Evolutionary conservation across 2,329 filamentous ascomycete species (phyloP), one percentile per base, ranked within the genome.

Genomic region (Lasiodiplodia sp.): DNA sequence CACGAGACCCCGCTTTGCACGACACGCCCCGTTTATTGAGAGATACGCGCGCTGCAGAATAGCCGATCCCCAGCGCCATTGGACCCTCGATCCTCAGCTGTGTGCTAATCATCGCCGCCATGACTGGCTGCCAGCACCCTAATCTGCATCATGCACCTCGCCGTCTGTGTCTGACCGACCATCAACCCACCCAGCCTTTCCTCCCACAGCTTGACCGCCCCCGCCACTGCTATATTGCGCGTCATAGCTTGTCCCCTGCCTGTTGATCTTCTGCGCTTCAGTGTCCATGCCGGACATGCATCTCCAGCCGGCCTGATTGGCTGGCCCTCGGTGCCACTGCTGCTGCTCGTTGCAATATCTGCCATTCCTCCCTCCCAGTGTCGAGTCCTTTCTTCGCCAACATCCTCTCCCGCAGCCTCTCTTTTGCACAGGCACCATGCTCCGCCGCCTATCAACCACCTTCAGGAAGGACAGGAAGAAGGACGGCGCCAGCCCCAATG

Each of bases 391-490:
- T 8, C 18, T 40, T 23, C 47, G 23, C 38, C 47, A 10, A 18
- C 8, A 18, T 38, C 18, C 12, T 18, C 60, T 28, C 47, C 25
- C 23, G 23, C 18, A 0, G 10, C 37, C n/a, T 52, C 44, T 31
- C 18, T 14, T 28, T 10, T 4, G n/a, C 18, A 37, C 16, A 31
- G 49, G 3, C 34, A 67, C 18, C n/a, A 70, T 71, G 71, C 60
- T 72, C 53, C 47, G 69, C 21, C 68, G 70, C 18, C 57, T 72
- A 16, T 72, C 70, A 18, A 68, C 66, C n/a, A 69, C 63, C 16
- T 71, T 72, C 67, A 70, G 69, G 47, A 71, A 69, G 25, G 70
- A 71, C 60, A 71, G 65, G 52, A 71, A 70, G 52, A 72, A 72
- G 28, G 71, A 70, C 37, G 69, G 69, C 28, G 58, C 64, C 16